Base-by-base conservation (phyloP, 2,329 filamentous ascomycete genomes). In the Talaromyces sp. region DNA sequence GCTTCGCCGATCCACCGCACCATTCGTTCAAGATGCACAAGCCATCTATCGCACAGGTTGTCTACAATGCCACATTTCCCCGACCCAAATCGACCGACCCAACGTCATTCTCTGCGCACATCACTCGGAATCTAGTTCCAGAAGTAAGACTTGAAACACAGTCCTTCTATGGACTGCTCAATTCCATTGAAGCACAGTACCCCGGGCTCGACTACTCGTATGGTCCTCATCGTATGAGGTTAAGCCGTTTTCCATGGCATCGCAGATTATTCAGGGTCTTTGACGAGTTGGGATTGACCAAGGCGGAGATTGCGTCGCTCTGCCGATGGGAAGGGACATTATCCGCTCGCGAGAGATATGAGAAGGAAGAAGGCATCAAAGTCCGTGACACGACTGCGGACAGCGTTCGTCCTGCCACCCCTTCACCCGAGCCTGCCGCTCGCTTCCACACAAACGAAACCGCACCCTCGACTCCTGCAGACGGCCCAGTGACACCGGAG, bases 121-220 rank as follows among this genome's bases (percentile, higher is more conserved):
- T 87, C 61, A 80, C 80, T 61, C 80, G 82, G 51, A 81, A 86
- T 66, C 78, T 87, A 41, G 82, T 87, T 21, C 82, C 82, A 36
- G 84, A 87, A 75, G 83, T 87, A 55, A 82, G 84, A 60, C 77
- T 84, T 63, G 84, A 87, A 70, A 85, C 84, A 1, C 79, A 80
- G 56, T 81, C 78, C 53, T 87, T 86, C 74, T 87, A 86, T 72
- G 84, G 84, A 65, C 78, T 81, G 40, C 76, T 86, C 46, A 83
- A 86, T 74, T 84, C 80, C 65, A 78, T 85, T 61, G 84, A 87
- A 75, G 84, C 84, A 52, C 83, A 84, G 60, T 87, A 87, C 65
- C 84, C 84, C 0, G 84, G 84, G 35, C 76, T 87, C 48, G 84
- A 87, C 75, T 87, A 87, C 70, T 81, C 81, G 48, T 78, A 83